phyloP scores from a whole-genome alignment of 1,284 basidiomycete species.

The Rhodotorula sp. region DNA sequence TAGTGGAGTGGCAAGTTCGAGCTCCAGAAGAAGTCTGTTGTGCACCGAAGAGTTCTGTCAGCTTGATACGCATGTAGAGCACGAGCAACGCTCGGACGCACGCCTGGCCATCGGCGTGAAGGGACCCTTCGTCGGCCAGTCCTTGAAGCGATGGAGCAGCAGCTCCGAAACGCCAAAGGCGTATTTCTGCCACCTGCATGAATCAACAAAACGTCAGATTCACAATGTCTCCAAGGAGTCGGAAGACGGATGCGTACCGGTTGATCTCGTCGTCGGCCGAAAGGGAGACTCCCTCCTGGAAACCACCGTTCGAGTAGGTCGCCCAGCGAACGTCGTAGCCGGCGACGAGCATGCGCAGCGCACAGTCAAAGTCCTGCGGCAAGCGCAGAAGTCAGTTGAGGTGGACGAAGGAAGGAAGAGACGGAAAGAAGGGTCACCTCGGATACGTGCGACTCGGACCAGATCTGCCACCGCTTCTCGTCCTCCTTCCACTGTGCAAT shows the following conservation, averaged over 20 bases:
- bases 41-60: not conserved
- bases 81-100: constrained; percentile 43
- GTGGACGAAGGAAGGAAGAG: not conserved
- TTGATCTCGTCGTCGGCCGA: constrained; percentile 51
- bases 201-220: constrained; percentile 60
- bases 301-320: constrained; percentile 72
- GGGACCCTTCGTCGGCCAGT: constrained; percentile 23
- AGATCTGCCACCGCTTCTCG: constrained; percentile 59
- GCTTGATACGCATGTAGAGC: not conserved
- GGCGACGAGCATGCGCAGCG: constrained; percentile 19
- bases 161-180: constrained; percentile 63
- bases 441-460: constrained; percentile 76
- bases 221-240: constrained; percentile 62
- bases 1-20: constrained; percentile 64
- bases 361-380: constrained; percentile 61
- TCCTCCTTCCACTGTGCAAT: constrained; percentile 53
- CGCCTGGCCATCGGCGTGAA: constrained; percentile 26
- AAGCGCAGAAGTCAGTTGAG: not conserved
- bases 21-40: constrained; percentile 21
- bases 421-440: constrained; percentile 3
- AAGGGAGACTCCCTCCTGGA: constrained; percentile 84
- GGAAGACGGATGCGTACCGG: not conserved
- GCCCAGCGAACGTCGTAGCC: constrained; percentile 80
- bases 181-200: constrained; percentile 55
- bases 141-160: constrained; percentile 23